Base-by-base conservation (phyloP, 805 yeast genomes). In the Starmerella tilneyi region DNA sequence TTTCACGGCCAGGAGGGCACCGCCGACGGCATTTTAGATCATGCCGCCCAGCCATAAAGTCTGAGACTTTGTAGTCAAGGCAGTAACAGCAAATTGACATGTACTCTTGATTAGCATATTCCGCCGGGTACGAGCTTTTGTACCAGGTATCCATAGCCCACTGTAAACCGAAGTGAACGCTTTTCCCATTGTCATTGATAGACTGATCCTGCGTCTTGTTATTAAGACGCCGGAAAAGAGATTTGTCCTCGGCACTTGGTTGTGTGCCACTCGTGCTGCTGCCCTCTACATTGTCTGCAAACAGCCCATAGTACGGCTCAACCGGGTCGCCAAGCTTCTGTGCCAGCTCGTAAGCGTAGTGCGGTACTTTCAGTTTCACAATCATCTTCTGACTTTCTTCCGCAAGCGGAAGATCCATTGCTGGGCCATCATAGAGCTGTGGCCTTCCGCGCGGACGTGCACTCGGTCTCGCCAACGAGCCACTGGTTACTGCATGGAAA, bases 1-100 rank as follows among this genome's bases (percentile, higher is more conserved):
- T 83, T 56, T 89, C 96, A 59, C 77, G 78, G 1, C 97, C 97
- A 0, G 96, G 96, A 1, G 97, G 97, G 53, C 74, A 79, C 39
- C 64, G 66, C 43, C 73, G 64, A 24, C 71, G 72, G 62, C 97
- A 92, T 59, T 89, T 88, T 49, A 76, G 55, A 49, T 67, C 69
- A 62, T 92, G 98, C 22, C 97, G 69, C 52, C 71, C 67, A 43
- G 75, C 70, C 0, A 79, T 75, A 52, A 72, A 78, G 13, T 81
- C 78, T 0, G 86, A 78, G 30, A 72, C 71, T 76, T 78, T 78
- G 59, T 84, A 88, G 63, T 81, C 79, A 47, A 89, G 63, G 59
- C 97, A 92, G 56, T 71, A 77, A 52, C 85, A 92, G 63, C 97
- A 92, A 13, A 89, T 72, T 57, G 78, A 79, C 37, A 92, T 65